These are phyloP conservation scores for Claviceps fusiformis DNA, from an alignment of 2,329 filamentous ascomycete genomes.

Conservation along the genomic window DNA sequence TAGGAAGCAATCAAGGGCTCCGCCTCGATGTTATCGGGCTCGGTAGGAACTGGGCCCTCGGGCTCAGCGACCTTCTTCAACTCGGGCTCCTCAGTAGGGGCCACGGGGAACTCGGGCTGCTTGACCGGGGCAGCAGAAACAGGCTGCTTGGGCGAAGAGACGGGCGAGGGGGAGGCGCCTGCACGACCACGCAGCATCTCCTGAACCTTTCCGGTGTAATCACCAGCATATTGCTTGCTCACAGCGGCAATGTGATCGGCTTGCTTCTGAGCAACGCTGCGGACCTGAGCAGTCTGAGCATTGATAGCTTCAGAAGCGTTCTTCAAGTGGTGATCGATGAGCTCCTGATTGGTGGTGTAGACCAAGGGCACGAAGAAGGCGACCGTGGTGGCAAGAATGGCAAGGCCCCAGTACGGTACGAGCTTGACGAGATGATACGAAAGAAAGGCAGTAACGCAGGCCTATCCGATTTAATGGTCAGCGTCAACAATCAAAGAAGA, in stretches of 20 bases:
- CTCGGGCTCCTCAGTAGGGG: constrained; percentile 24
- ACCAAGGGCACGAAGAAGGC: constrained; percentile 49
- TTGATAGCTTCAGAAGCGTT: constrained; percentile 43
- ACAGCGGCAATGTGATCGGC: constrained; percentile 47
- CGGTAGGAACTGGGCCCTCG: constrained; percentile 5
- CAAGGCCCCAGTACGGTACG: constrained; percentile 56
- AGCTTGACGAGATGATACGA: constrained; percentile 58
- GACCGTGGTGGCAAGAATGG: constrained; percentile 44
- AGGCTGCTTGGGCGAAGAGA: constrained; percentile 19
- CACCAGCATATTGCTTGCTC: constrained; percentile 54
- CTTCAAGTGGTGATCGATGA: constrained; percentile 51
- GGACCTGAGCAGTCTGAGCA: constrained; percentile 50
- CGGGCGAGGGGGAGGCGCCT: constrained; percentile 29
- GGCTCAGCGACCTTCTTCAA: constrained; percentile 8
- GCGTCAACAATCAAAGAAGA: neutral
- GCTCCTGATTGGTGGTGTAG: constrained; percentile 55
- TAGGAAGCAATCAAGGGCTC: constrained; percentile 19
- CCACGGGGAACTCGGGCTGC: constrained; percentile 22
- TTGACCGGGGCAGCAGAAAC: constrained; percentile 8
- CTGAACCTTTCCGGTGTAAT: constrained; percentile 56
- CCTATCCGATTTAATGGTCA: constrained; percentile 23
- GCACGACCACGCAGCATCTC: constrained; percentile 41
- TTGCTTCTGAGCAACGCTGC: constrained; percentile 48
- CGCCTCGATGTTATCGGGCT: constrained; percentile 12
- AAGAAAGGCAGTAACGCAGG: constrained; percentile 45